Percentiles rank a stretch among this genome's conserved stretches.
Conservation (phyloP, 2,329 filamentous ascomycete genomes). For the Cryphonectria parasitica region DNA sequence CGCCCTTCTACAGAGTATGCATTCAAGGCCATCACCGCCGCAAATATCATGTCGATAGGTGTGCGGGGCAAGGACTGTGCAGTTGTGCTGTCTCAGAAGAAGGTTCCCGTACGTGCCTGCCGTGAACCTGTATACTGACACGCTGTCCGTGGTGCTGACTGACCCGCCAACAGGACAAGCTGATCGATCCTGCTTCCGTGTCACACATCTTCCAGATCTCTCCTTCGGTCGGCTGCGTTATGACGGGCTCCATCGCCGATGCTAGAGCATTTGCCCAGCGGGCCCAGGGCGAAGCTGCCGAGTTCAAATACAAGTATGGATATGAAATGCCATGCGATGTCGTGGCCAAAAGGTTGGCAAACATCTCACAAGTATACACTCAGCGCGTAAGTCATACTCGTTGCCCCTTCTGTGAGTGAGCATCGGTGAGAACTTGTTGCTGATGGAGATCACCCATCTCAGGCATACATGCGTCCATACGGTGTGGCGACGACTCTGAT, state of each 20-base stretch:
- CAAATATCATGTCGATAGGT: constrained; percentile 98
- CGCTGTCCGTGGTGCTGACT: constrained; percentile 40
- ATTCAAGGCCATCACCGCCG: constrained; percentile 99
- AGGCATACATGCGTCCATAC: constrained; percentile 96
- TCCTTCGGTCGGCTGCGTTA: constrained; percentile 94
- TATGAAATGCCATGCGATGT: constrained; percentile 99
- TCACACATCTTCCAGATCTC: constrained; percentile 98
- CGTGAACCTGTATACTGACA: constrained; percentile 31
- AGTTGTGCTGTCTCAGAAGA: constrained; percentile 98
- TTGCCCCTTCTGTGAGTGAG: constrained; percentile 8
- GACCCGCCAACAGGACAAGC: constrained; percentile 75
- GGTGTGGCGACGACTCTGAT: constrained; percentile 95
- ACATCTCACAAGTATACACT: constrained; percentile 99
- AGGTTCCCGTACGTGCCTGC: constrained; percentile 80
- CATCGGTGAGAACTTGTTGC: constrained; percentile 14
- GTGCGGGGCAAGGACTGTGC: constrained; percentile 96
- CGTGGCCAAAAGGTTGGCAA: constrained; percentile 92
- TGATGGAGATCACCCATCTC: constrained; percentile 22
- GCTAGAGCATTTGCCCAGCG: constrained; percentile 90
- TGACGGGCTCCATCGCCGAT: constrained; percentile 98
- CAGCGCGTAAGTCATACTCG: constrained; percentile 69
- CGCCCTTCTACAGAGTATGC: constrained; percentile 81
- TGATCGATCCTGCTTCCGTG: constrained; percentile 96
- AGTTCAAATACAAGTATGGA: constrained; percentile 98
- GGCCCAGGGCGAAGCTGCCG: constrained; percentile 92